Conservation (phyloP, 352 stramenopile genomes). For the Globisporangium middletonii region DNA sequence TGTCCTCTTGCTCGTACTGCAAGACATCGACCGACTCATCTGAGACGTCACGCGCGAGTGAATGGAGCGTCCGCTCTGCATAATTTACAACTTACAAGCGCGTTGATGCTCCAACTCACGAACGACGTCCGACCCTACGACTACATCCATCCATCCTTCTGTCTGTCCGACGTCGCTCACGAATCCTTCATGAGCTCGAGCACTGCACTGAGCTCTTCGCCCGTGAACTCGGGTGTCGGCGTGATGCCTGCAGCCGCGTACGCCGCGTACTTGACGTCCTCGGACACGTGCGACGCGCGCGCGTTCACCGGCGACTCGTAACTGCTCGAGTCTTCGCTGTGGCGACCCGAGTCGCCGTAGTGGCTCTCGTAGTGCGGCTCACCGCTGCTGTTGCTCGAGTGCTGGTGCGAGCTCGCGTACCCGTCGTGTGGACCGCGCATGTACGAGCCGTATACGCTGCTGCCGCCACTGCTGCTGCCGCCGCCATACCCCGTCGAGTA, state of each 20-base stretch:
- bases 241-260: conserved; percentile 20
- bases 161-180: too few relatives aligned
- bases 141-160: too few relatives aligned
- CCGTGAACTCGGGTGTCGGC: neutral
- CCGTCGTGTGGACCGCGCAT: conserved; percentile 26
- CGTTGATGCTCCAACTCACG: too few relatives aligned
- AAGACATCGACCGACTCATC: too few relatives aligned
- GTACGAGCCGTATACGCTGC: conserved; percentile 37
- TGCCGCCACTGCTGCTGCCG: conserved; percentile 7
- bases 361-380: conserved; percentile 9
- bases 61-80: too few relatives aligned
- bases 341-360: neutral
- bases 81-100: too few relatives aligned
- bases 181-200: too few relatives aligned
- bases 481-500: neutral
- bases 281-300: conserved; percentile 14
- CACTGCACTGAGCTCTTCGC: too few relatives aligned
- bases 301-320: conserved; percentile 21
- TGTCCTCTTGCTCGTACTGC: too few relatives aligned
- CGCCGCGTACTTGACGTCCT: conserved; percentile 22
- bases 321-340: conserved; percentile 14
- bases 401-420: conserved; percentile 18
- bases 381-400: conserved; percentile 1
- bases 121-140: too few relatives aligned
- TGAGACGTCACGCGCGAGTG: too few relatives aligned